Evolutionary conservation across 345 rosid species (phyloP), one percentile per base, ranked within the genome.

Genomic region (Hibiscus trionum): DNA sequence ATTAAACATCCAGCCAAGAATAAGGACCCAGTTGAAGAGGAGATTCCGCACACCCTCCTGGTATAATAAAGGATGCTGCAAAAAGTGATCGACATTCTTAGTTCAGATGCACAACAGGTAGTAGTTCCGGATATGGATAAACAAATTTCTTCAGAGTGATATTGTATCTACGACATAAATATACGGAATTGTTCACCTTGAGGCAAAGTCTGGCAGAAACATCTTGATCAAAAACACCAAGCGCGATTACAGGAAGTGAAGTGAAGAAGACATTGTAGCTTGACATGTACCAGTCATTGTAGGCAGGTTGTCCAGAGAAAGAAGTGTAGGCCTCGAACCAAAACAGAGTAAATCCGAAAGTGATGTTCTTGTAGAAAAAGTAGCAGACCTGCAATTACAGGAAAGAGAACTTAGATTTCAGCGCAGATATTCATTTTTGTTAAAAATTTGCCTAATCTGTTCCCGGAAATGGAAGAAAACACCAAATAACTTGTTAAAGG

Each of bases 221-320:
- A n/a, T 94, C 98, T 78, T 91, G 97, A 79, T 94, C 98, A 0
- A 94, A 88, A 79, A 91, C 93, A 65, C 98, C 97, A 9, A 94
- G 92, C 7, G 98, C 96, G 8, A 91, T 88, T n/a, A 88, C 98
- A 1, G 98, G 98, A 71, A 91, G 93, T 3, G 98, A 91, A 50
- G 98, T 94, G 87, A 94, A 94, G 90, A 94, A 91, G 71, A 91
- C 98, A 17, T 94, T 94, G 71, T 90, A 94, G 81, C 87, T 79
- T 2, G 98, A 78, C 98, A 94, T 90, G 77, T 90, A 86, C 98
- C 98, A 94, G 65, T 94, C 98, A 4, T 94, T 94, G 70, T 94
- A 94, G 35, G 97, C 97, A 14, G 98, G 87, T 81, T 84, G 88
- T 0, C 97, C 98, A 1, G 98, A 90, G 89, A 91, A 94, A 24